phyloP scores from a whole-genome alignment of 208 protist species.

The Herpetomonas samuelpessoai region DNA sequence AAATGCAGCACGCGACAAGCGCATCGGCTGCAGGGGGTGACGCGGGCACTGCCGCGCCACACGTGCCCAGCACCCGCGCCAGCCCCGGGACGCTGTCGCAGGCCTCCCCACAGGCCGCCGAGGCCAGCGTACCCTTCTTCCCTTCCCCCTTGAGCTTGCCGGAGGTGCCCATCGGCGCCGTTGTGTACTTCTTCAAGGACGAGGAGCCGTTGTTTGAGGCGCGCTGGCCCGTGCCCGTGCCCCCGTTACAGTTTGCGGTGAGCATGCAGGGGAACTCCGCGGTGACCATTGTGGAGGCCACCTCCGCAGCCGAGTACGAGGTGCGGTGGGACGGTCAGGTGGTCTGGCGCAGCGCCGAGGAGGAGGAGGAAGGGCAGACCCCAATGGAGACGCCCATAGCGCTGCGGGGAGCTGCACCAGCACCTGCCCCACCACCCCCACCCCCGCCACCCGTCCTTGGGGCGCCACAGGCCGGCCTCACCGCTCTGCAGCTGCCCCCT shows the following conservation, averaged over 20 bases:
- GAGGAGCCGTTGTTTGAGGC: slow-evolving; percentile 39
- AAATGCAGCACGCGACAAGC: too few species aligned
- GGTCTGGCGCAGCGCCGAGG: too few species aligned
- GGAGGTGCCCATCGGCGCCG: slow-evolving; percentile 27
- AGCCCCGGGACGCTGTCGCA: background rate
- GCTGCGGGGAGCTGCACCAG: too few species aligned
- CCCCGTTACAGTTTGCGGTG: slow-evolving; percentile 77
- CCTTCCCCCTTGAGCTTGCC: background rate
- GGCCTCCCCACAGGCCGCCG: background rate
- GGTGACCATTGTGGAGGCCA: slow-evolving; percentile 43
- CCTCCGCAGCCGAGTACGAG: background rate
- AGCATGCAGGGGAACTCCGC: slow-evolving; percentile 76
- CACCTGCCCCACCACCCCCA: too few species aligned
- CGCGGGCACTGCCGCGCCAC: background rate
- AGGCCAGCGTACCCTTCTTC: background rate
- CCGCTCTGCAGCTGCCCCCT: too few species aligned
- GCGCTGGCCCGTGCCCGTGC: slow-evolving; percentile 63
- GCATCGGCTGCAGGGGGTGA: background rate
- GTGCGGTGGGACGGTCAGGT: background rate
- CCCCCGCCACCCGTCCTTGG: too few species aligned
- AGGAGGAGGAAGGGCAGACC: too few species aligned
- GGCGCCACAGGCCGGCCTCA: too few species aligned
- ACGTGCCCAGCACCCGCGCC: background rate
- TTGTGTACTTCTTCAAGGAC: slow-evolving; percentile 43
- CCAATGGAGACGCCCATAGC: too few species aligned